Percentiles rank a stretch among this genome's conserved stretches.
Evolutionary conservation across 2,329 filamentous ascomycete species (phyloP).

Genomic region (Fusarium domesticum): DNA sequence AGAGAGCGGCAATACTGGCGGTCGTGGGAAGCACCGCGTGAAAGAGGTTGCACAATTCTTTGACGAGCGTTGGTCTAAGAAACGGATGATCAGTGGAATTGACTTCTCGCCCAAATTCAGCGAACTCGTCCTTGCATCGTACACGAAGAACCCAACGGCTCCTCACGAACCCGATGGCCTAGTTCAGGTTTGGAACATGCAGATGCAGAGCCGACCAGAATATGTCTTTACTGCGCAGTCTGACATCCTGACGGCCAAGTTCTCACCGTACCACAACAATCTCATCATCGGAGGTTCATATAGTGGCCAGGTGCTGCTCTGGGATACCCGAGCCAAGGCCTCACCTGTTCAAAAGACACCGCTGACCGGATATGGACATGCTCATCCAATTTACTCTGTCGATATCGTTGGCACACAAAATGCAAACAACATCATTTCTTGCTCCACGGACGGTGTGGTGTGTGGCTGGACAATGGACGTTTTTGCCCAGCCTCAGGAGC

Average conservation of each 20-base stretch:
- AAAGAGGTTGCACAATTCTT: slow-evolving; percentile 92
- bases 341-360: slow-evolving; percentile 94
- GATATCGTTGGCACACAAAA: slow-evolving; percentile 98
- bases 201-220: slow-evolving; percentile 90
- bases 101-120: slow-evolving; percentile 95
- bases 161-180: slow-evolving; percentile 91
- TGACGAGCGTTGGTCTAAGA: slow-evolving; percentile 94
- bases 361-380: slow-evolving; percentile 89
- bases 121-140: slow-evolving; percentile 87
- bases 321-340: slow-evolving; percentile 90
- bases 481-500: slow-evolving; percentile 93
- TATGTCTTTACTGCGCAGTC: slow-evolving; percentile 96
- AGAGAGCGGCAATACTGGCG: slow-evolving; percentile 65
- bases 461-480: slow-evolving; percentile 98
- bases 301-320: slow-evolving; percentile 91
- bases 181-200: slow-evolving; percentile 94
- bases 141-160: slow-evolving; percentile 95
- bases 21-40: slow-evolving; percentile 69
- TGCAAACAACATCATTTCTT: slow-evolving; percentile 96
- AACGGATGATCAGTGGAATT: slow-evolving; percentile 93
- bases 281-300: slow-evolving; percentile 95
- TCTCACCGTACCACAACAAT: slow-evolving; percentile 98
- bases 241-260: slow-evolving; percentile 91
- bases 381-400: slow-evolving; percentile 92
- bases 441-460: slow-evolving; percentile 92